phyloP scores from a whole-genome alignment of 208 protist genomes.

The Leishmania guyanensis region DNA sequence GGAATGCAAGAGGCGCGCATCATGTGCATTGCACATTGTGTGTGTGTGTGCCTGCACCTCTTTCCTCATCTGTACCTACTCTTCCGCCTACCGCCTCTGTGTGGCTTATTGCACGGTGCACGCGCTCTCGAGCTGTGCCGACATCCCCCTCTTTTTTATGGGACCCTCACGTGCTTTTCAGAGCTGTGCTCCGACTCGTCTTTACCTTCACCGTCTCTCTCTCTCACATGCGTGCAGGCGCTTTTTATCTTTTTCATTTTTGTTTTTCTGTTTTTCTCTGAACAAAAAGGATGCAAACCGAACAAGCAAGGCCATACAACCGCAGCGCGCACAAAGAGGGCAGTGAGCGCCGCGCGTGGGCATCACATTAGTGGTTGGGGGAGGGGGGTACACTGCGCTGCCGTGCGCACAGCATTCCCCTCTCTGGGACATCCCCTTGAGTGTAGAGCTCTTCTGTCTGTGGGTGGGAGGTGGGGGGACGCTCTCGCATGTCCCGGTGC shows the following conservation, averaged over 20 bases:
- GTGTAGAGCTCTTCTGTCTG: not conserved
- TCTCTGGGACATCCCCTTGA: not conserved
- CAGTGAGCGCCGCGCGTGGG: not conserved
- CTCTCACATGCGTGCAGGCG: not conserved
- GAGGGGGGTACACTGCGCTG: not conserved
- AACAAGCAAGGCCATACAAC: not conserved
- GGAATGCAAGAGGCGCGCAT: not conserved
- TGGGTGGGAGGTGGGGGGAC: not conserved
- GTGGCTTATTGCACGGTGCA: not conserved
- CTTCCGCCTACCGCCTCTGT: not conserved
- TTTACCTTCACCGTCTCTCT: not conserved
- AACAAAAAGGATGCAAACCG: not conserved
- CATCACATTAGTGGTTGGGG: not conserved
- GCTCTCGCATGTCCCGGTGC: not conserved
- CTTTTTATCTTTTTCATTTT: conserved; percentile 1
- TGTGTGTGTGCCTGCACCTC: not conserved
- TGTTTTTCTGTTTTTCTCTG: not conserved
- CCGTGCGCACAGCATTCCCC: not conserved
- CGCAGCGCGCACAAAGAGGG: not conserved
- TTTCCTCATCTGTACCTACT: not conserved
- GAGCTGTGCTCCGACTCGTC: not conserved
- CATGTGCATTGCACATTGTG: not conserved
- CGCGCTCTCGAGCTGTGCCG: not conserved
- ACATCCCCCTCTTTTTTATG: not conserved
- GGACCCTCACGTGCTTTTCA: not conserved